A percentile compares a stretch with the other conserved stretches of the same genome.
These are phyloP conservation scores for Cercophora newfieldiana DNA, from an alignment of 495 filamentous ascomycete genomes.

Conservation along the genomic window DNA sequence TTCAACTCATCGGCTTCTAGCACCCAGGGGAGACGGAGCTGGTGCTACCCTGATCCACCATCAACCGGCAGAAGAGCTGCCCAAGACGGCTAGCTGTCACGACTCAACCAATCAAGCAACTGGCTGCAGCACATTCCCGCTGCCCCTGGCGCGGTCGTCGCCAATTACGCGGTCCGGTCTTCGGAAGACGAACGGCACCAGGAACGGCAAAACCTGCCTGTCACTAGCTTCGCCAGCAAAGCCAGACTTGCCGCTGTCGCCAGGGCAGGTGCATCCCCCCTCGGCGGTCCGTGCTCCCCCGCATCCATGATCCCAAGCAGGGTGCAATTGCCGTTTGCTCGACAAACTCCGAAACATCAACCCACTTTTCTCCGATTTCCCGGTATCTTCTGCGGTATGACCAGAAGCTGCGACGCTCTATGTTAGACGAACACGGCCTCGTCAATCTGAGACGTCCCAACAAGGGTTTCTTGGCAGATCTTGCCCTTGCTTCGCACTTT, in stretches of 20 bases:
- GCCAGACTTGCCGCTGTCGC: too few species aligned
- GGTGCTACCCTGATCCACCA: background rate
- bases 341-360: background rate
- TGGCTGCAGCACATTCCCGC: background rate
- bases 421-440: background rate
- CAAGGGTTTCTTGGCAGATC: background rate
- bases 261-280: too few species aligned
- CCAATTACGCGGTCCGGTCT: background rate
- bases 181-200: background rate
- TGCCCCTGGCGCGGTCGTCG: background rate
- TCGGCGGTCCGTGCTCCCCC: background rate
- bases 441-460: slow-evolving; percentile 2
- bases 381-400: background rate
- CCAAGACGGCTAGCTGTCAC: background rate
- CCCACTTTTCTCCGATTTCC: background rate
- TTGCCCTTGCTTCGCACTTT: background rate
- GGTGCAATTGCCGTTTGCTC: slow-evolving; percentile 3
- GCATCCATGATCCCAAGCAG: background rate
- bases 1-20: background rate
- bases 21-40: background rate
- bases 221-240: background rate
- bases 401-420: background rate
- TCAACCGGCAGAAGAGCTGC: background rate
- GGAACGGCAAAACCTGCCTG: background rate
- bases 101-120: background rate